A percentile compares a stretch with the other conserved stretches of the same genome.
Conservation (phyloP, 306 rosid genomes). For the Rubus parviflorus region DNA sequence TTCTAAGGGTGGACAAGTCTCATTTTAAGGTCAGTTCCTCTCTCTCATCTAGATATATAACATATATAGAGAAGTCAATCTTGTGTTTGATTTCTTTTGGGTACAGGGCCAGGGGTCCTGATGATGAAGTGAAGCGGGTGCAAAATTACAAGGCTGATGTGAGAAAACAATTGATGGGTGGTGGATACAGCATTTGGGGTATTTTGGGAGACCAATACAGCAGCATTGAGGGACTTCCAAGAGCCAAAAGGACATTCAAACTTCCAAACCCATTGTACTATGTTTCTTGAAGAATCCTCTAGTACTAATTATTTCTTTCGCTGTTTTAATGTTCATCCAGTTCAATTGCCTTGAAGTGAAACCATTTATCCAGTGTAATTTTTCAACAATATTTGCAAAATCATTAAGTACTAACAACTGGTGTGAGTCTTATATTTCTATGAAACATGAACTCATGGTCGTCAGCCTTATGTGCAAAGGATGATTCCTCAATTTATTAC, state of each 20-base stretch:
- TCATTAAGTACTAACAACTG: neutral
- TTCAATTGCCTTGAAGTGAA: neutral
- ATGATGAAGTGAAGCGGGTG: slow-evolving; percentile 36
- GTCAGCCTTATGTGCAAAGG: neutral
- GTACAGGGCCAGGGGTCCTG: slow-evolving; percentile 36
- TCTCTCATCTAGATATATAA: neutral
- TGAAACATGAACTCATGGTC: neutral
- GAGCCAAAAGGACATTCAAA: slow-evolving; percentile 39
- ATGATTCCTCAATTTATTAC: neutral
- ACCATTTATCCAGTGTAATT: neutral
- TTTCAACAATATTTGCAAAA: neutral
- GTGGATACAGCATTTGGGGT: slow-evolving; percentile 47
- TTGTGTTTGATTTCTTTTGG: neutral
- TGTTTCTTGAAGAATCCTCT: slow-evolving; percentile 22
- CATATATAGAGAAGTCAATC: neutral
- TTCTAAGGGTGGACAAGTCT: slow-evolving; percentile 63
- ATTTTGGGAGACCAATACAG: slow-evolving; percentile 43
- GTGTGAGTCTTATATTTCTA: neutral
- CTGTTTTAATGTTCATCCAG: neutral
- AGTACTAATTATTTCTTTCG: neutral
- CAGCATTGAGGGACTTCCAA: slow-evolving; percentile 48
- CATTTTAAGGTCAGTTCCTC: slow-evolving; percentile 41
- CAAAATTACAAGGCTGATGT: slow-evolving; percentile 41
- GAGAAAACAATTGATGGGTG: slow-evolving; percentile 28
- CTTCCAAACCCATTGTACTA: slow-evolving; percentile 53